A percentile compares a stretch with the other conserved stretches of the same genome.
Evolutionary conservation across 768 basidiomycete genomes (phyloP).

Genomic region (Imleria badia): DNA sequence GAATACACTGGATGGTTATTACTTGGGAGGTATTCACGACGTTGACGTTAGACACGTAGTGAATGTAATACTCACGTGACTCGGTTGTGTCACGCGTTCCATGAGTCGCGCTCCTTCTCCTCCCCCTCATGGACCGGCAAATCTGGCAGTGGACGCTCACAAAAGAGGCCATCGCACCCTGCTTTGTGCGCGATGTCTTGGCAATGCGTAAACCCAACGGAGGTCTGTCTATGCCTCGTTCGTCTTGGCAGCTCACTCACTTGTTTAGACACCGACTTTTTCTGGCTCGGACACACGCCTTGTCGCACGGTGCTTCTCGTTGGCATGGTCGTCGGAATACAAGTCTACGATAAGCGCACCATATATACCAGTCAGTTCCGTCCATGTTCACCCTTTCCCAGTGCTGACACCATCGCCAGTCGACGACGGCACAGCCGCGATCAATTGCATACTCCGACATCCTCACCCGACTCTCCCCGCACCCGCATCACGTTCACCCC

Average conservation of each 20-base stretch:
- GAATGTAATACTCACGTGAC: conserved; percentile 8
- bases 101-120: neutral
- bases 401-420: conserved; percentile 40
- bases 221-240: conserved; percentile 23
- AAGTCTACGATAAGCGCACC: conserved; percentile 56
- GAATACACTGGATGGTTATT: no score
- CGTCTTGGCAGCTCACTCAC: neutral
- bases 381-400: neutral
- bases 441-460: conserved; percentile 61
- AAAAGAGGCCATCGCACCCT: conserved; percentile 52
- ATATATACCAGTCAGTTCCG: conserved; percentile 51
- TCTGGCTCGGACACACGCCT: conserved; percentile 70
- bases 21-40: no score
- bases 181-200: conserved; percentile 54
- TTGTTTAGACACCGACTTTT: conserved; percentile 54
- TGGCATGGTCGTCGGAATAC: conserved; percentile 64
- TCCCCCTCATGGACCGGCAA: conserved; percentile 15
- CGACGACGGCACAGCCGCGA: conserved; percentile 73
- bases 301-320: conserved; percentile 62
- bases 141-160: conserved; percentile 55
- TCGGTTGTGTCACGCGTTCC: conserved; percentile 1
- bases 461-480: conserved; percentile 29
- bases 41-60: neutral
- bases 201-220: conserved; percentile 41
- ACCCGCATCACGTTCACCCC: conserved; percentile 5